Base-by-base conservation (phyloP, 257 asterid species). In the Nicotiana undulata region DNA sequence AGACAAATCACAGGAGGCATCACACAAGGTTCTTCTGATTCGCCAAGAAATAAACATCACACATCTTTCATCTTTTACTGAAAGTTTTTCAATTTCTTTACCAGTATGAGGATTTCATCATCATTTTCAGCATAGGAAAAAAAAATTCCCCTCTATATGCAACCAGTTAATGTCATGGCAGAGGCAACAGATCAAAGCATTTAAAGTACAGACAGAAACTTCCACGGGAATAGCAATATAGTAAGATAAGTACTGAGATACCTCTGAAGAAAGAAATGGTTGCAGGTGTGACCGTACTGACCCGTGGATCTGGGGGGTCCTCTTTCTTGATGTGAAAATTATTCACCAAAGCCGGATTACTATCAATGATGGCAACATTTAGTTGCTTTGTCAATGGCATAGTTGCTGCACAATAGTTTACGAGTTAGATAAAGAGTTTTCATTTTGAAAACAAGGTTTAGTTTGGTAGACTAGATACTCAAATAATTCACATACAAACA, bases 251-350 rank as follows among this genome's bases (percentile, higher is more conserved):
- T 78, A 60, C 70, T 20, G 26, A n/a, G 75, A 28, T 90, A 96
- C 99, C 98, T 92, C 85, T 85, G 72, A 92, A 96, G 84, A 86
- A 88, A 61, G 89, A 86, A 85, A 90, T 94, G 31, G 98, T 88
- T 63, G 98, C 89, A 79, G 99, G 98, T 4, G 99, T 96, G 84
- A 96, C 97, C 9, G 99, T 96, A 86, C 99, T 96, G 74, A 96
- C 99, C 88, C 99, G 91, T 72, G 98, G 90, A 91, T 94, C 98
- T 52, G 98, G 99, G 46, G 90, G 88, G 80, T 88, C 97, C 82
- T 90, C 99, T 85, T 91, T 90, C 79, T 85, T 88, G 58, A 92
- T 89, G 85, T 52, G 26, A 80, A 58, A 84, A 60, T 82, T 86
- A 84, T 91, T 88, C 84, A 83, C 81, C 81, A 96, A 82, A n/a